A percentile compares a stretch with the other conserved stretches of the same genome.
Evolutionary conservation across 1,284 basidiomycete species (phyloP).

Genomic region (Naganishia liquefaciens): DNA sequence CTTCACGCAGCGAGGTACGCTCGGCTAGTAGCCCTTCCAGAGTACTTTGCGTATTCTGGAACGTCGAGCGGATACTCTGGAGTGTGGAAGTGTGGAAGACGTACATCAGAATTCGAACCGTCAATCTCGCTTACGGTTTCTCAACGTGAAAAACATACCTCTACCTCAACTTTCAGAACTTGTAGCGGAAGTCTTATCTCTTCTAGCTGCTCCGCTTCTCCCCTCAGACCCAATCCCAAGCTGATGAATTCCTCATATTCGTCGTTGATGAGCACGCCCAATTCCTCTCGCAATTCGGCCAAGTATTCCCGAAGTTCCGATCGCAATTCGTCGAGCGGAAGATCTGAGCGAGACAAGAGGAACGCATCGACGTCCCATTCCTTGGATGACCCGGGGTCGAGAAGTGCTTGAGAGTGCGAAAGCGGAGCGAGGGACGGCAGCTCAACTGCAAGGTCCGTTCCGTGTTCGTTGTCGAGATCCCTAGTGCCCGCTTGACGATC

Average conservation of each 20-base stretch:
- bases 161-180: conserved; percentile 65
- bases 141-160: conserved; percentile 58
- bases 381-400: conserved; percentile 53
- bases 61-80: conserved; percentile 46
- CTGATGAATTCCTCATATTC: conserved; percentile 98
- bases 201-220: conserved; percentile 73
- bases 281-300: conserved; percentile 78
- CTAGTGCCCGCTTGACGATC: not conserved
- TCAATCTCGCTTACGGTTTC: too few relatives aligned
- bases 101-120: not conserved
- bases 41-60: conserved; percentile 62
- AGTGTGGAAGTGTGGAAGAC: not conserved
- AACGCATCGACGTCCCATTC: conserved; percentile 83
- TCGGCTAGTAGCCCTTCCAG: conserved; percentile 75
- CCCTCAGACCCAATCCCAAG: conserved; percentile 81
- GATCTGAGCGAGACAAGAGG: conserved; percentile 80
- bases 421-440: conserved; percentile 75
- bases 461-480: not conserved
- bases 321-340: conserved; percentile 81
- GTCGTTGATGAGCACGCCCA: conserved; percentile 92
- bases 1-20: conserved; percentile 72
- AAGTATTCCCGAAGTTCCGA: conserved; percentile 83
- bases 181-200: conserved; percentile 67
- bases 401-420: conserved; percentile 72
- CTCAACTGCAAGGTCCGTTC: not conserved